Evolutionary conservation across 1,284 basidiomycete genomes (phyloP).

Genomic region (Rhodotorula glutinis): DNA sequence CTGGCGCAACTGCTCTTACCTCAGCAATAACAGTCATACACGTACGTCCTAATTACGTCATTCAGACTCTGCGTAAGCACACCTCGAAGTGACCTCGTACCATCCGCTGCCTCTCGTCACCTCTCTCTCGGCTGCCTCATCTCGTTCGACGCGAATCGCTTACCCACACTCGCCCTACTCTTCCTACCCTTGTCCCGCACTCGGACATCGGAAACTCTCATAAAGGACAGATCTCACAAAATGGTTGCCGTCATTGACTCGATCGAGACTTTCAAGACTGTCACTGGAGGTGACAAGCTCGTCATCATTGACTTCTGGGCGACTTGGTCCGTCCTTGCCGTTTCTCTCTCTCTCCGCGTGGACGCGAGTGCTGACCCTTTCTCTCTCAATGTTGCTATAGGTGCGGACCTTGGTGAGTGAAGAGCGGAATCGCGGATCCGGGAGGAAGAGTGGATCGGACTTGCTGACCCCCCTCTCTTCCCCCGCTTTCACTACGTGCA

Average conservation of each 20-base stretch:
- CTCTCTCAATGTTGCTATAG: conserved; percentile 15
- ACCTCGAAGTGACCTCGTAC: no score
- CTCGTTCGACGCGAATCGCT: neutral
- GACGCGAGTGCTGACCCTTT: neutral
- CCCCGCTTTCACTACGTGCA: conserved; percentile 44
- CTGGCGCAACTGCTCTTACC: no score
- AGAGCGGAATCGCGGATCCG: no score
- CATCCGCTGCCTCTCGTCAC: neutral
- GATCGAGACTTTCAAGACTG: conserved; percentile 58
- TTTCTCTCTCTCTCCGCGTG: neutral
- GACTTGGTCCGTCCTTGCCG: conserved; percentile 50
- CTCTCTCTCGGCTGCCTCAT: neutral
- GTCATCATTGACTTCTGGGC: conserved; percentile 73
- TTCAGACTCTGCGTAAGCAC: no score
- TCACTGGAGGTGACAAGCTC: conserved; percentile 59
- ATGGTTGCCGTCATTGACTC: conserved; percentile 57
- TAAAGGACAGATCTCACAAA: neutral
- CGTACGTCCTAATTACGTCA: no score
- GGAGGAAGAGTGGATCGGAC: no score
- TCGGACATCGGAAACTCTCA: no score
- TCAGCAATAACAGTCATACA: no score
- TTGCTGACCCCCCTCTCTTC: conserved; percentile 19
- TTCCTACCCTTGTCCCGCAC: no score
- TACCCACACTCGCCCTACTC: no score
- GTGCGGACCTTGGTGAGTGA: conserved; percentile 32